A percentile compares a stretch with the other conserved stretches of the same genome.
These are phyloP conservation scores for Camellia sinensis DNA, from an alignment of 148 eudicot species.

Conservation along the genomic window DNA sequence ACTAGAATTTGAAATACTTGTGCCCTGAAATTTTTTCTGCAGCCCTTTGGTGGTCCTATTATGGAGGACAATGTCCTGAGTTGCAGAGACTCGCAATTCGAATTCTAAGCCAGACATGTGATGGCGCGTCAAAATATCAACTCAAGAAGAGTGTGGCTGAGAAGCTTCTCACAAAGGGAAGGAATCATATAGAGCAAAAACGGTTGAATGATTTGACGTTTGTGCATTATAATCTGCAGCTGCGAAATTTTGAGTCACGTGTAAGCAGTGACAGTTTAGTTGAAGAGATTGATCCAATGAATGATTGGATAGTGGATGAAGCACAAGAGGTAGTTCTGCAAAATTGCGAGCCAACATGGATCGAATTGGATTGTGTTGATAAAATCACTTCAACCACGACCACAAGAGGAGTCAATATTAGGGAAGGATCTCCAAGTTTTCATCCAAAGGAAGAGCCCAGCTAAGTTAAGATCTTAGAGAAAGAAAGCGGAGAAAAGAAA, in stretches of 20 bases:
- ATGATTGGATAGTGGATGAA: conserved; percentile 47
- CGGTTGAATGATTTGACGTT: conserved; percentile 30
- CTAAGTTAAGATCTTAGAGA: background rate
- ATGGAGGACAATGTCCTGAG: conserved; percentile 56
- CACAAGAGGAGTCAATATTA: background rate
- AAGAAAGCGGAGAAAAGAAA: background rate
- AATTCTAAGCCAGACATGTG: conserved; percentile 62
- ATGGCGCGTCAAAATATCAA: conserved; percentile 52
- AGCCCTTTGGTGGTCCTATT: conserved; percentile 62
- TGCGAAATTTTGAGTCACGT: conserved; percentile 35
- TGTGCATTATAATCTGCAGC: conserved; percentile 49
- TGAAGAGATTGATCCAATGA: conserved; percentile 36
- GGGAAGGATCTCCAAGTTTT: conserved; percentile 13
- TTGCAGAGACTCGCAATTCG: conserved; percentile 54
- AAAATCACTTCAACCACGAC: background rate
- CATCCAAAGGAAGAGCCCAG: conserved; percentile 14
- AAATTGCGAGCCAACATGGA: conserved; percentile 15
- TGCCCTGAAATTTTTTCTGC: conserved; percentile 18
- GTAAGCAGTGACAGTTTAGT: background rate
- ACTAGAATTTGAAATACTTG: background rate
- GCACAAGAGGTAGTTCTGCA: background rate
- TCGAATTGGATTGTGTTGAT: conserved; percentile 16
- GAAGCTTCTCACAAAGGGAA: conserved; percentile 31
- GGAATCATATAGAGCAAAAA: conserved; percentile 32
- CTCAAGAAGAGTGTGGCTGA: conserved; percentile 58